These are phyloP conservation scores for Nitzschia sp. DNA, from an alignment of 108 stramenopile genomes.

Conservation along the genomic window DNA sequence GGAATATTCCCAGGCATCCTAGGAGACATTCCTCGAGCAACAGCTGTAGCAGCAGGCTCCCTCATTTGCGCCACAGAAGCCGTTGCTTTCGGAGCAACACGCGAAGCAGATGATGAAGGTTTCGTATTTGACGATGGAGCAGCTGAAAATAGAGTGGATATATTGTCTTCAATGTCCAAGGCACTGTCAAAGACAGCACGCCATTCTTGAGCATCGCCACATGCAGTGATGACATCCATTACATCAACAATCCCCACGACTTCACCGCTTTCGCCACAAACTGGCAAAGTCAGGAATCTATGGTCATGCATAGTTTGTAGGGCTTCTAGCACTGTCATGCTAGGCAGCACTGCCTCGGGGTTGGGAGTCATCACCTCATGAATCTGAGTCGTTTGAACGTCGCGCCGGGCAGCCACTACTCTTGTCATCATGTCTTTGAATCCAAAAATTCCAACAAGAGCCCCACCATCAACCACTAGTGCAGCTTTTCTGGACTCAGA, in stretches of 20 bases:
- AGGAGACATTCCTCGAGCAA: constrained; percentile 25
- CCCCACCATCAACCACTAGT: constrained; percentile 75
- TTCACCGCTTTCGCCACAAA: constrained; percentile 70
- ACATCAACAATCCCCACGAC: constrained; percentile 96
- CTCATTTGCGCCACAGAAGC: not conserved
- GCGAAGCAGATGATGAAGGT: not conserved
- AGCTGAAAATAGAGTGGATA: constrained; percentile 18
- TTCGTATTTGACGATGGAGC: not conserved
- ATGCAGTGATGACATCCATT: constrained; percentile 88
- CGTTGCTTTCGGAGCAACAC: not conserved
- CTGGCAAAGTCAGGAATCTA: constrained; percentile 92
- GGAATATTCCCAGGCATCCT: constrained; percentile 68
- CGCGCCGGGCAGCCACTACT: constrained; percentile 81
- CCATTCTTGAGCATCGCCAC: constrained; percentile 81
- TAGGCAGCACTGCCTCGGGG: constrained; percentile 88
- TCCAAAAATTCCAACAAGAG: constrained; percentile 88
- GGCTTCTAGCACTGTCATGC: constrained; percentile 90
- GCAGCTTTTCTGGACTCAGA: constrained; percentile 78
- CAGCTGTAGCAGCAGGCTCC: constrained; percentile 32
- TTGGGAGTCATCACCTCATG: constrained; percentile 90
- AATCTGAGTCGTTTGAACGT: constrained; percentile 73
- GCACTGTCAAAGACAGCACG: constrained; percentile 71
- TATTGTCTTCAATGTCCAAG: constrained; percentile 64
- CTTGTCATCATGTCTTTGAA: constrained; percentile 96
- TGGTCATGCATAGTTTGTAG: constrained; percentile 94